Conservation (phyloP, 2,329 filamentous ascomycete species). For the Xylariaceae sp. region DNA sequence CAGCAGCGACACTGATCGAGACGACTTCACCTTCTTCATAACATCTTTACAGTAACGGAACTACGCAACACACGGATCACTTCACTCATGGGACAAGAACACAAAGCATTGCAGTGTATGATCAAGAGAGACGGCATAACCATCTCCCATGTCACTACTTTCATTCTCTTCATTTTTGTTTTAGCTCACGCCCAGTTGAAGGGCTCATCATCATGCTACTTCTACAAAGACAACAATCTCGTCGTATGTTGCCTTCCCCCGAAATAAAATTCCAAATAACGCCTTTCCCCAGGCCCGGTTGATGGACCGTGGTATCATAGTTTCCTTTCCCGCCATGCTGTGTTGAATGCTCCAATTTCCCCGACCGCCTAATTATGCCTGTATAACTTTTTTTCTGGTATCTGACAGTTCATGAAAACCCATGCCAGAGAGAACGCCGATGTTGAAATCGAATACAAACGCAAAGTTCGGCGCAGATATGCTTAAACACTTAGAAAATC, state of each 20-base stretch:
- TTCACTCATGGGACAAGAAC: not conserved
- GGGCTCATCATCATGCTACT: conserved; percentile 24
- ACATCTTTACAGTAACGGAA: no score
- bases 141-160: conserved; percentile 16
- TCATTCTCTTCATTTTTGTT: conserved; percentile 12
- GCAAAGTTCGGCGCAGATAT: conserved; percentile 28
- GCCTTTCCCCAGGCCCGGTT: conserved; percentile 34
- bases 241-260: conserved; percentile 17
- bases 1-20: no score
- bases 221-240: conserved; percentile 23
- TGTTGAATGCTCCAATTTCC: conserved; percentile 34
- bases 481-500: conserved; percentile 29
- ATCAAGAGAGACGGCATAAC: conserved; percentile 5
- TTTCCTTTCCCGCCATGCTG: conserved; percentile 31
- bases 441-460: conserved; percentile 52
- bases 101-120: not conserved
- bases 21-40: no score
- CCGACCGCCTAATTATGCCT: conserved; percentile 29
- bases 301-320: conserved; percentile 35
- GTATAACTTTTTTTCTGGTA: conserved; percentile 31
- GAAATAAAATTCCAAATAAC: conserved; percentile 31
- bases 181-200: conserved; percentile 31
- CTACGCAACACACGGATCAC: not conserved
- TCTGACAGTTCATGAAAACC: conserved; percentile 28
- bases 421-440: conserved; percentile 46